phyloP scores from a whole-genome alignment of 164 flowering plant species.

The Berberis thunbergii region DNA sequence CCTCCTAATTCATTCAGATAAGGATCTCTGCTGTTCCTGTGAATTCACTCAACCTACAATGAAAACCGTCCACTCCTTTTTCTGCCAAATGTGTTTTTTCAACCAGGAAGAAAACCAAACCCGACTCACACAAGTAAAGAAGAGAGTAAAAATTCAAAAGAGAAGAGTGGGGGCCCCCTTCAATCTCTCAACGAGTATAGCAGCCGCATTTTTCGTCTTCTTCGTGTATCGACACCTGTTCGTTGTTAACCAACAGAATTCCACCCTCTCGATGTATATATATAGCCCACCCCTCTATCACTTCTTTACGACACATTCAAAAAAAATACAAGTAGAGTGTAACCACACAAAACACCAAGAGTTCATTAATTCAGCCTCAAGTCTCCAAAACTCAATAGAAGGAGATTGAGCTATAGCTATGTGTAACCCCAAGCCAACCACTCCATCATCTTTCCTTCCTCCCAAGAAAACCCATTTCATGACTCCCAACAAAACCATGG shows the following conservation, averaged over 20 bases:
- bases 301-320: constrained; percentile 4
- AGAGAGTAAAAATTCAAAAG: no score
- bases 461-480: constrained; percentile 30
- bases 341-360: not conserved
- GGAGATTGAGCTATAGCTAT: constrained; percentile 19
- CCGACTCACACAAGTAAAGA: no score
- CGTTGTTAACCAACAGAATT: not conserved
- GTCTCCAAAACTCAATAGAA: not conserved
- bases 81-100: no score
- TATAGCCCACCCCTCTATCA: constrained; percentile 7
- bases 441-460: constrained; percentile 37
- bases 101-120: no score
- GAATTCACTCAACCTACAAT: no score
- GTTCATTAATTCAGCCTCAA: not conserved
- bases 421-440: constrained; percentile 56
- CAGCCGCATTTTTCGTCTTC: not conserved
- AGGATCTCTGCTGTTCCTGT: no score
- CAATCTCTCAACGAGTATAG: no score
- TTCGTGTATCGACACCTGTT: constrained; percentile 23
- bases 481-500: constrained; percentile 27
- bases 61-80: no score
- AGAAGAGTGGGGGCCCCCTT: no score
- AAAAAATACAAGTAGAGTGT: not conserved
- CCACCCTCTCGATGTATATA: constrained; percentile 31
- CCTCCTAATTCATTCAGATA: no score